Conservation (phyloP, 768 basidiomycete species). For the Lenzites betulinus region DNA sequence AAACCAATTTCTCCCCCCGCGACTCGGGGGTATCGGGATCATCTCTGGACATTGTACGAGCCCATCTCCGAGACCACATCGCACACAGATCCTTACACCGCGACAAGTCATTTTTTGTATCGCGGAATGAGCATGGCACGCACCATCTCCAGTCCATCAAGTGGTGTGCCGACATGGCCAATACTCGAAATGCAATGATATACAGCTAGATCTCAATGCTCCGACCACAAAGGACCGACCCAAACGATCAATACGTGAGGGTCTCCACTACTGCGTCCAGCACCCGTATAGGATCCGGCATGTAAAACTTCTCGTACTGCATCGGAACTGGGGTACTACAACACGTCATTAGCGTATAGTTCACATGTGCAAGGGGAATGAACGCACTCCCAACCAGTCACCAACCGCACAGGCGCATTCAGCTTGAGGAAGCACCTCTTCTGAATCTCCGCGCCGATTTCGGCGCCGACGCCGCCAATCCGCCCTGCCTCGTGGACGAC, state of each 20-base stretch:
- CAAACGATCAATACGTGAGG: slow-evolving; percentile 54
- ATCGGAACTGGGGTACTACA: slow-evolving; percentile 78
- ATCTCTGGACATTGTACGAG: too few relatives aligned
- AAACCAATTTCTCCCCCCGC: too few relatives aligned
- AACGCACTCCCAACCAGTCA: slow-evolving; percentile 95
- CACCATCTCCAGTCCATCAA: not conserved
- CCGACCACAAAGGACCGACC: not conserved
- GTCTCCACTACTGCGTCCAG: slow-evolving; percentile 86
- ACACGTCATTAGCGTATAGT: slow-evolving; percentile 7
- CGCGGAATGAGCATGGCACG: too few relatives aligned
- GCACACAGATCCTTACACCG: too few relatives aligned
- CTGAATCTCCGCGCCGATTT: slow-evolving; percentile 91
- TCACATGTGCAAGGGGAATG: not conserved
- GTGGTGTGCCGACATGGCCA: too few relatives aligned
- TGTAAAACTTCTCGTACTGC: slow-evolving; percentile 89
- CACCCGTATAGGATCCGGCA: slow-evolving; percentile 84
- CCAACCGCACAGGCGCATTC: slow-evolving; percentile 82
- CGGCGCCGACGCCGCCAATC: slow-evolving; percentile 86
- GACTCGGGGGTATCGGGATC: too few relatives aligned
- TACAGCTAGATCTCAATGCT: slow-evolving; percentile 3
- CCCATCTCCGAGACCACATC: too few relatives aligned
- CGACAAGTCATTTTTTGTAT: too few relatives aligned
- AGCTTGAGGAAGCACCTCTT: slow-evolving; percentile 86
- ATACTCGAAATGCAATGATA: not conserved
- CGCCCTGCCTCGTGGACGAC: slow-evolving; percentile 92